A percentile compares a stretch with the other conserved stretches of the same genome.
These are phyloP conservation scores for Aechmea fasciata DNA, from an alignment of 176 grass and related monocot genomes.

Conservation along the genomic window DNA sequence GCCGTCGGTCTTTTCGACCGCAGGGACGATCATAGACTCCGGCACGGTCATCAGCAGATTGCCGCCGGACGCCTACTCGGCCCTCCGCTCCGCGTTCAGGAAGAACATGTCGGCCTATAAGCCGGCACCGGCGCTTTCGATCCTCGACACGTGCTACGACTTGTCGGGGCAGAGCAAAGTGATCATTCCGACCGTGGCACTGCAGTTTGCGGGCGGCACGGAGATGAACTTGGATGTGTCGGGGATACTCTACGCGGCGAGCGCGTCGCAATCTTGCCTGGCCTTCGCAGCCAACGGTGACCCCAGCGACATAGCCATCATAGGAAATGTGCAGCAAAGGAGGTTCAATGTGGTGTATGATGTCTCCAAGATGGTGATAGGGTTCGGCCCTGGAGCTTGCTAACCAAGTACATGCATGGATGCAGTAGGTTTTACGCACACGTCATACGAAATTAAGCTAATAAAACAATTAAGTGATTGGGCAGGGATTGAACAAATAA, in stretches of 20 bases:
- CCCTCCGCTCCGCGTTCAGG: conserved; percentile 40
- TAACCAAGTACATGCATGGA: conserved; percentile 21
- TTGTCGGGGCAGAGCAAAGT: conserved; percentile 2
- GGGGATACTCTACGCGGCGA: conserved; percentile 46
- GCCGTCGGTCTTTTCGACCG: conserved; percentile 30
- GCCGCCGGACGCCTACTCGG: conserved; percentile 44
- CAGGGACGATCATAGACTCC: conserved; percentile 65
- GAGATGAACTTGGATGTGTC: conserved; percentile 32
- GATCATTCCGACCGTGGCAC: conserved; percentile 33
- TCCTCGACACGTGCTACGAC: conserved; percentile 48
- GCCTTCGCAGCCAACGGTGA: conserved; percentile 47
- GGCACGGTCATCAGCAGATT: conserved; percentile 86
- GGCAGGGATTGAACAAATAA: background rate
- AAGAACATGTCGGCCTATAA: conserved; percentile 36
- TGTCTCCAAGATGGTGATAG: conserved; percentile 39
- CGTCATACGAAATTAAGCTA: background rate
- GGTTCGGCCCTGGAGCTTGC: conserved; percentile 41
- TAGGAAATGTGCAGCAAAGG: conserved; percentile 81
- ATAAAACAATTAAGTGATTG: background rate
- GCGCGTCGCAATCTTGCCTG: conserved; percentile 49
- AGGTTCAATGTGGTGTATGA: conserved; percentile 57
- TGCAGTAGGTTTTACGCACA: background rate
- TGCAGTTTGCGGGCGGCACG: conserved; percentile 39
- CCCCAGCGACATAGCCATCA: conserved; percentile 19
- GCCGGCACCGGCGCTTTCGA: conserved; percentile 16